phyloP scores from a whole-genome alignment of 164 flowering plant species.

The Kingdonia uniflora region DNA sequence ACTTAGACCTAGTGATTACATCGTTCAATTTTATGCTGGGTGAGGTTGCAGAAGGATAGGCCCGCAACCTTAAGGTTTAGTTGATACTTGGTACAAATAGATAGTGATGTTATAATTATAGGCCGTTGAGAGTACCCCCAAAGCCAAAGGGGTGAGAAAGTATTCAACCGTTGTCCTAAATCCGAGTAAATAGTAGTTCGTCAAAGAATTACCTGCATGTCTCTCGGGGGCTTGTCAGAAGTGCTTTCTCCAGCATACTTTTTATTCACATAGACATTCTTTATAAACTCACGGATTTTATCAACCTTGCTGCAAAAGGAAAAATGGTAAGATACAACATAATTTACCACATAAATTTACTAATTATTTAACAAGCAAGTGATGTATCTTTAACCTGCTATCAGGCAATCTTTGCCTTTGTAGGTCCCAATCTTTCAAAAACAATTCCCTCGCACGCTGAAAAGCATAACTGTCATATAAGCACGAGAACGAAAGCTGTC shows the following conservation, averaged over 20 bases:
- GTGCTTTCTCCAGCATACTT: conserved; percentile 53
- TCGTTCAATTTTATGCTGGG: too few relatives aligned
- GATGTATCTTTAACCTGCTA: conserved; percentile 45
- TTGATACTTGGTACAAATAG: too few relatives aligned
- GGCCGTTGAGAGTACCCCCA: too few relatives aligned
- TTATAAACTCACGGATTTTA: conserved; percentile 70
- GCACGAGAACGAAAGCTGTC: conserved; percentile 9
- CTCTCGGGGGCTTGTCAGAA: conserved; percentile 72
- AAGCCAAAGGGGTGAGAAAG: too few relatives aligned
- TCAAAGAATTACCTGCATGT: conserved; percentile 39
- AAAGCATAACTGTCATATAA: conserved; percentile 14
- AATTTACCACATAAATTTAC: too few relatives aligned
- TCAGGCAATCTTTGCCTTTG: conserved; percentile 66
- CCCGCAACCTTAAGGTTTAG: too few relatives aligned
- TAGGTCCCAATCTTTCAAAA: conserved; percentile 73
- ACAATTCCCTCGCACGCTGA: conserved; percentile 89
- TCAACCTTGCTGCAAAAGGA: conserved; percentile 60
- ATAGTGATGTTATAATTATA: too few relatives aligned
- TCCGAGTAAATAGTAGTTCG: not conserved
- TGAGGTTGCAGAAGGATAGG: too few relatives aligned
- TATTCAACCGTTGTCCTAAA: too few relatives aligned
- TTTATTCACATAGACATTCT: conserved; percentile 61
- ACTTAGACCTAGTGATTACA: too few relatives aligned
- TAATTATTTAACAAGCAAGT: not conserved
- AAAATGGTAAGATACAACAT: conserved; percentile 7